Percentiles rank a stretch among this genome's conserved stretches.
Evolutionary conservation across 345 rosid genomes (phyloP).

Genomic region (Trapa incisa): DNA sequence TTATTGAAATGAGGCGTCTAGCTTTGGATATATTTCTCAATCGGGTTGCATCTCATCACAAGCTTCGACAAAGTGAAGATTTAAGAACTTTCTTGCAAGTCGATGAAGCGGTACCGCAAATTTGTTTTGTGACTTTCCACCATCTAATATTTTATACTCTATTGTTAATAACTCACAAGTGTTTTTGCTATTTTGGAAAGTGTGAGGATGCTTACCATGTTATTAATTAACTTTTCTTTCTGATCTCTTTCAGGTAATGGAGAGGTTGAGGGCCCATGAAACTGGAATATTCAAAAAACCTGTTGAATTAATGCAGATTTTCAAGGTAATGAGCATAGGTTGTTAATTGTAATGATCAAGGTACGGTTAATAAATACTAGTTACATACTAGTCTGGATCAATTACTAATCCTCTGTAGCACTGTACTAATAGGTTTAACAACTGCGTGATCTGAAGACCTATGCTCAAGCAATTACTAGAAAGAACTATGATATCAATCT

Average conservation of each 20-base stretch:
- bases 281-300: conserved; percentile 85
- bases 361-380: background rate
- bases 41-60: conserved; percentile 79
- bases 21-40: conserved; percentile 80
- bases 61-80: conserved; percentile 89
- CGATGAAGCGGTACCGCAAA: conserved; percentile 69
- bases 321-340: conserved; percentile 41
- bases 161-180: background rate
- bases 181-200: background rate
- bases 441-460: background rate
- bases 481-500: background rate
- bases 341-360: background rate
- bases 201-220: background rate
- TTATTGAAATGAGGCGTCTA: conserved; percentile 92
- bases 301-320: conserved; percentile 82
- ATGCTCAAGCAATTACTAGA: background rate
- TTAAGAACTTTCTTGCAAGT: conserved; percentile 91
- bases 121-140: background rate
- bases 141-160: background rate
- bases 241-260: conserved; percentile 66
- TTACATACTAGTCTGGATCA: background rate
- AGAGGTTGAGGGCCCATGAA: conserved; percentile 78
- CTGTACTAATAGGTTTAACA: background rate
- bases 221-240: background rate
- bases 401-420: background rate